These are phyloP conservation scores for Penicillium fimorum DNA, from an alignment of 495 filamentous ascomycete genomes.

Conservation along the genomic window DNA sequence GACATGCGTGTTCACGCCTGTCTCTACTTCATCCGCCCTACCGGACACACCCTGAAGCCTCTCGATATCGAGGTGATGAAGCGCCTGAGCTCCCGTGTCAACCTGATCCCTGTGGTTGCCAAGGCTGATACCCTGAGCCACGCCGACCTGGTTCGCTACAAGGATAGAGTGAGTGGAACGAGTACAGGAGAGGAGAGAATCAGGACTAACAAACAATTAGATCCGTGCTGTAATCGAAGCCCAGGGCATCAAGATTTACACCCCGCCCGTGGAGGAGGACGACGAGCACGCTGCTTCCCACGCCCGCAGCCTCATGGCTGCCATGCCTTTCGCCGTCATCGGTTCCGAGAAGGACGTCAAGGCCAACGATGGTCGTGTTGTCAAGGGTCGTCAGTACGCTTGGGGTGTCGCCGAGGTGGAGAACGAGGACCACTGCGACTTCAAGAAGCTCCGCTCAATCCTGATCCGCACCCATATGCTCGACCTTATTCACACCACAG, in stretches of 20 bases:
- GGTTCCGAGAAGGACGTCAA: constrained; percentile 99
- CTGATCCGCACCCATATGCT: constrained; percentile 99
- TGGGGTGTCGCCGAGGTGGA: constrained; percentile 99
- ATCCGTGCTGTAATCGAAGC: constrained; percentile 94
- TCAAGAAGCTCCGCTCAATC: constrained; percentile 99
- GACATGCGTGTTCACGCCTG: constrained; percentile 98
- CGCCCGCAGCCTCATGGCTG: constrained; percentile 87
- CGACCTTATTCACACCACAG: constrained; percentile 98
- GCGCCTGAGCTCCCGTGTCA: constrained; percentile 92
- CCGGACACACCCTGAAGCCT: constrained; percentile 96
- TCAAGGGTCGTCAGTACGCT: constrained; percentile 97
- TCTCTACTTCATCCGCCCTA: constrained; percentile 98
- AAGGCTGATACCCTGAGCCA: constrained; percentile 98
- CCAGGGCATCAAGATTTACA: constrained; percentile 99
- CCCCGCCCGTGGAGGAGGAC: constrained; percentile 94
- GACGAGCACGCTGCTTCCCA: constrained; percentile 94
- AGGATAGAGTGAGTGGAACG: constrained; percentile 69
- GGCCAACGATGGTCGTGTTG: constrained; percentile 88
- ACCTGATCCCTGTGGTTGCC: constrained; percentile 95
- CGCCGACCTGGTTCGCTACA: constrained; percentile 84
- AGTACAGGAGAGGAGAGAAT: background rate
- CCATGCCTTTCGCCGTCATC: constrained; percentile 98
- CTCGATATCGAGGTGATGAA: constrained; percentile 99
- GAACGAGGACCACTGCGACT: constrained; percentile 99
- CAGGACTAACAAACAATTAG: constrained; percentile 42